phyloP scores from a whole-genome alignment of 2,329 filamentous ascomycete species.

The Cercospora nicotianae region DNA sequence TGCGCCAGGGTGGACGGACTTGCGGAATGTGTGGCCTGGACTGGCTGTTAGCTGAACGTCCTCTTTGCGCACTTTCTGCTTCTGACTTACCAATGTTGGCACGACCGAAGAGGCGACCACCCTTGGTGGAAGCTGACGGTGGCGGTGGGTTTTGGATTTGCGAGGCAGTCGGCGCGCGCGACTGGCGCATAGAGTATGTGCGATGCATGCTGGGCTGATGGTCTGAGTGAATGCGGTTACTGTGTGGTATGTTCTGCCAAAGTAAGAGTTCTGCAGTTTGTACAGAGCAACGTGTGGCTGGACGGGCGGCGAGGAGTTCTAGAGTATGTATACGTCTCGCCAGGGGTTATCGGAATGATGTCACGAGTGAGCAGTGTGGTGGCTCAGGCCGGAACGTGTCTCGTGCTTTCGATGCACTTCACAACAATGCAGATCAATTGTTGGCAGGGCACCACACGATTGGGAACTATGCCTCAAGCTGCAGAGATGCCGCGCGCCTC shows the following conservation, averaged over 20 bases:
- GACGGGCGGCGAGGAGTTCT: neutral
- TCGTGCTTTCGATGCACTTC: neutral
- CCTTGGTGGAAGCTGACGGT: constrained; percentile 87
- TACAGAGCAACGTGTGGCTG: constrained; percentile 1
- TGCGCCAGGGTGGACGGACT: constrained; percentile 68
- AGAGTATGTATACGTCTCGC: neutral
- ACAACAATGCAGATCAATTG: constrained; percentile 5
- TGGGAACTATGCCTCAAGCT: neutral
- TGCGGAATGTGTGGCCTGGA: constrained; percentile 68
- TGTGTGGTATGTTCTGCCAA: neutral
- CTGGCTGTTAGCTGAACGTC: constrained; percentile 2
- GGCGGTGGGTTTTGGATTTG: constrained; percentile 89
- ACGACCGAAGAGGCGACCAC: constrained; percentile 82
- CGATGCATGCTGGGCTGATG: constrained; percentile 72
- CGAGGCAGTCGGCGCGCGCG: constrained; percentile 91
- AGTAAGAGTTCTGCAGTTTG: neutral
- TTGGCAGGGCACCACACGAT: neutral
- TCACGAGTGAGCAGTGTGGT: neutral
- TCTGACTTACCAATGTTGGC: constrained; percentile 72
- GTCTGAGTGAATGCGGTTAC: neutral
- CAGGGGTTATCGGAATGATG: constrained; percentile 1
- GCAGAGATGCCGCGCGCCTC: neutral
- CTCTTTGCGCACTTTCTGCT: neutral
- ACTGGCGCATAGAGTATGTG: constrained; percentile 98
- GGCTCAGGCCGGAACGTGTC: constrained; percentile 2